Evolutionary conservation across 352 stramenopile species (phyloP).

Genomic region (Phytophthora fragariae): DNA sequence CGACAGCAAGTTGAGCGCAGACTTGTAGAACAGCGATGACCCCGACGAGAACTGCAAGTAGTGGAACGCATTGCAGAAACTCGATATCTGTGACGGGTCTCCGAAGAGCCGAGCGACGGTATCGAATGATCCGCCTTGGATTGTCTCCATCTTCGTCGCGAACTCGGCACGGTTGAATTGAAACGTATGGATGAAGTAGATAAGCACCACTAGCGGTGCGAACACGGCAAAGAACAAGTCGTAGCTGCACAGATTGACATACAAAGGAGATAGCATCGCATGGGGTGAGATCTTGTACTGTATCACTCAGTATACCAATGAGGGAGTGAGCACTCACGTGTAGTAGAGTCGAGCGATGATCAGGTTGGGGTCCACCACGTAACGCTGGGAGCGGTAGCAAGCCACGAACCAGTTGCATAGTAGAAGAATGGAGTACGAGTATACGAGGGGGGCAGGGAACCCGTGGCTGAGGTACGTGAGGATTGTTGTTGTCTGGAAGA

Average conservation of each 20-base stretch:
- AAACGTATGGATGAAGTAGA: constrained; percentile 55
- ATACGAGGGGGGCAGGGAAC: constrained; percentile 50
- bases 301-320: background rate
- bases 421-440: constrained; percentile 49
- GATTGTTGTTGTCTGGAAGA: constrained; percentile 57
- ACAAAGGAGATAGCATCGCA: background rate
- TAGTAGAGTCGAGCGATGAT: constrained; percentile 47
- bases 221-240: constrained; percentile 75
- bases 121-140: constrained; percentile 44
- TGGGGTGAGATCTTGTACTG: background rate
- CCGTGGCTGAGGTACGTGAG: constrained; percentile 52
- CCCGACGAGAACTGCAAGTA: constrained; percentile 51
- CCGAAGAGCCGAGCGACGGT: constrained; percentile 52
- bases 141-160: constrained; percentile 37
- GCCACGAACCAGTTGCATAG: constrained; percentile 57
- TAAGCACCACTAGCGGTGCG: constrained; percentile 49
- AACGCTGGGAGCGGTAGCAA: constrained; percentile 55
- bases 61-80: constrained; percentile 55
- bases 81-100: constrained; percentile 48
- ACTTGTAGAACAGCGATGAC: constrained; percentile 38
- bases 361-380: constrained; percentile 40
- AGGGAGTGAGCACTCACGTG: constrained; percentile 26
- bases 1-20: constrained; percentile 43
- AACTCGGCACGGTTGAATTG: constrained; percentile 51
- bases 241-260: constrained; percentile 34